Base-by-base conservation (phyloP, 495 filamentous ascomycete species). In the Acidomyces sp. region DNA sequence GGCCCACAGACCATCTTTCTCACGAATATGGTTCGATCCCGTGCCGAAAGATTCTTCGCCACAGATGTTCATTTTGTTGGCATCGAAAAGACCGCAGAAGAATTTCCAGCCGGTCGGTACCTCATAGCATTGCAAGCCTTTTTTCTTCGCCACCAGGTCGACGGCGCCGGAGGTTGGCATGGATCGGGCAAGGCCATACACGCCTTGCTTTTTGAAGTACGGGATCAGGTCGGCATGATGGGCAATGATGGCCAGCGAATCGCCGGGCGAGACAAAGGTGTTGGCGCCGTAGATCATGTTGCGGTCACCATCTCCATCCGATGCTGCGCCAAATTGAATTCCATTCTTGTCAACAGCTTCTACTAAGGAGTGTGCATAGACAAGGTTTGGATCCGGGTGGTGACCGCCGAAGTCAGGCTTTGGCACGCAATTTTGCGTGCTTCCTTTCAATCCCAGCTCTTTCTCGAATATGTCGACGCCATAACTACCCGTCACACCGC, bases 271-370 rank as follows among this genome's bases (percentile, higher is more conserved):
- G 40, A 97, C 90, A 55, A 97, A 97, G 28, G 76, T 78, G 55
- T 90, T 85, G 50, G 87, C 88, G 43, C 90, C 90, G 61, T 97
- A 97, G 56, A 97, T 96, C 90, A 97, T 97, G 72, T 97, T 97
- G 42, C 90, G 83, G 66, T 97, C 90, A 52, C 90, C 90, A 53
- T 97, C 90, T 48, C 90, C 90, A 51, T 97, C 90, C 53, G 80
- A 87, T 26, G 90, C 90, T 29, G 90, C 90, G 52, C 90, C 90
- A 57, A 97, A 96, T 53, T 90, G 92, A 50, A 97, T 84, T 24
- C 73, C 71, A 51, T 85, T 76, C 65, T 85, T 82, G 63, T 97
- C 81, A 15, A 97, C 90, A 31, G 75, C 83, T 55, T 90, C 85
- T 37, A 97, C 90, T 6, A 97, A 72, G 26, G 86, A 88, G 63